A percentile compares a stretch with the other conserved stretches of the same genome.
Evolutionary conservation across 305 asterid genomes (phyloP).

Genomic region (Fraxinus floribunda): DNA sequence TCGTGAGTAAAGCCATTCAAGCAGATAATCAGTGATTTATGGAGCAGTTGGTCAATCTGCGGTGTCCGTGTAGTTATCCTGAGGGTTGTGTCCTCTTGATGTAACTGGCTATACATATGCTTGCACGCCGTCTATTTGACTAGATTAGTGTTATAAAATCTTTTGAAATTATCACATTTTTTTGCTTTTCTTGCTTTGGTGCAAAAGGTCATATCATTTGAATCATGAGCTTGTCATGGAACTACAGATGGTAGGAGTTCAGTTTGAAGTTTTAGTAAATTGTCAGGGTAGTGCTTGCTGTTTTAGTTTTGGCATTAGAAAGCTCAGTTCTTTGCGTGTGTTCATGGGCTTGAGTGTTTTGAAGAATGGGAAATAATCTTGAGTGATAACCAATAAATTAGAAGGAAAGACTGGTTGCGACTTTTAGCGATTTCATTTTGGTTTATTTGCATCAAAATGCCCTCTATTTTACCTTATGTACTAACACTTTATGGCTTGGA

Average conservation of each 20-base stretch:
- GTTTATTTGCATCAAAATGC: neutral
- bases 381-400: neutral
- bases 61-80: slow-evolving; percentile 10
- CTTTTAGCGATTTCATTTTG: neutral
- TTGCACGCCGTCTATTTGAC: neutral
- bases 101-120: neutral
- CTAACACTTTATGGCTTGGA: neutral
- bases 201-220: neutral
- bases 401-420: neutral
- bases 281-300: neutral
- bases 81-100: neutral
- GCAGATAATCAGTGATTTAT: neutral
- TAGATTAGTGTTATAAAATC: neutral
- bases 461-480: neutral
- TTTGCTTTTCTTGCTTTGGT: neutral
- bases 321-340: neutral
- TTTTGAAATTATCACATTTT: neutral
- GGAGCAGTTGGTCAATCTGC: neutral
- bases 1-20: neutral
- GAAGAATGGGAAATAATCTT: neutral
- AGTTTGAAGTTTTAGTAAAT: neutral
- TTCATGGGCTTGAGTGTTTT: neutral
- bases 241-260: neutral
- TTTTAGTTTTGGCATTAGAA: neutral
- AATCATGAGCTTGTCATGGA: neutral